Percentiles rank a stretch among this genome's conserved stretches.
Conservation (phyloP, 768 basidiomycete genomes). For the Tulasnella sp. region DNA sequence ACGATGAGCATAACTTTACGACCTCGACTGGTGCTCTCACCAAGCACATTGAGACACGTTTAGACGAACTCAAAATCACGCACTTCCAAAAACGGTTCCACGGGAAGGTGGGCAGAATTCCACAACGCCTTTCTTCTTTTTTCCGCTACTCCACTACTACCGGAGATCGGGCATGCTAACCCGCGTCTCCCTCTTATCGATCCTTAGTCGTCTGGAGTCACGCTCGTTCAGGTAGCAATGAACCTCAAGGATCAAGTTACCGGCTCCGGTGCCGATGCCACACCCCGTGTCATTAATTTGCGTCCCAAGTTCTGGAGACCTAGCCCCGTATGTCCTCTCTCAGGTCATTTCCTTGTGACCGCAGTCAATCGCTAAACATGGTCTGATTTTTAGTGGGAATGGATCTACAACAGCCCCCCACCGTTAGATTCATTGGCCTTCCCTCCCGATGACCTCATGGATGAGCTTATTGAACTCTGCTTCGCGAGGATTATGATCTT, state of each 20-base stretch:
- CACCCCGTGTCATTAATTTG: slow-evolving; percentile 35
- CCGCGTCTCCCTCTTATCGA: not conserved
- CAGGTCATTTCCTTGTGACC: slow-evolving; percentile 37
- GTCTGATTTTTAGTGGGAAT: slow-evolving; percentile 43
- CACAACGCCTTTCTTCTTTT: slow-evolving; percentile 12
- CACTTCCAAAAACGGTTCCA: slow-evolving; percentile 24
- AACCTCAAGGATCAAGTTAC: slow-evolving; percentile 62
- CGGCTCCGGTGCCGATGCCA: slow-evolving; percentile 50
- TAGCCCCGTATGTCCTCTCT: slow-evolving; percentile 34
- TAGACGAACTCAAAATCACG: slow-evolving; percentile 10
- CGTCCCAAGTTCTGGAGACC: slow-evolving; percentile 35
- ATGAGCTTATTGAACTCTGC: slow-evolving; percentile 61
- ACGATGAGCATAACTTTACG: slow-evolving; percentile 14
- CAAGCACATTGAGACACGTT: slow-evolving; percentile 19
- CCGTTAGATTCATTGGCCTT: slow-evolving; percentile 47
- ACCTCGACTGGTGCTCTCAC: slow-evolving; percentile 4
- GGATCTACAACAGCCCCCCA: slow-evolving; percentile 40
- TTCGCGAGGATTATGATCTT: slow-evolving; percentile 63
- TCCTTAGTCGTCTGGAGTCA: slow-evolving; percentile 43
- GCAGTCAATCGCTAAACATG: slow-evolving; percentile 35
- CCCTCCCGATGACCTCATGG: slow-evolving; percentile 65
- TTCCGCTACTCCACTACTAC: slow-evolving; percentile 1
- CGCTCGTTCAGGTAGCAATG: slow-evolving; percentile 58
- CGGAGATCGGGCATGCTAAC: slow-evolving; percentile 23
- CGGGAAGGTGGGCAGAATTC: slow-evolving; percentile 23